phyloP scores from a whole-genome alignment of 768 basidiomycete genomes.

The Mycena alexandri region DNA sequence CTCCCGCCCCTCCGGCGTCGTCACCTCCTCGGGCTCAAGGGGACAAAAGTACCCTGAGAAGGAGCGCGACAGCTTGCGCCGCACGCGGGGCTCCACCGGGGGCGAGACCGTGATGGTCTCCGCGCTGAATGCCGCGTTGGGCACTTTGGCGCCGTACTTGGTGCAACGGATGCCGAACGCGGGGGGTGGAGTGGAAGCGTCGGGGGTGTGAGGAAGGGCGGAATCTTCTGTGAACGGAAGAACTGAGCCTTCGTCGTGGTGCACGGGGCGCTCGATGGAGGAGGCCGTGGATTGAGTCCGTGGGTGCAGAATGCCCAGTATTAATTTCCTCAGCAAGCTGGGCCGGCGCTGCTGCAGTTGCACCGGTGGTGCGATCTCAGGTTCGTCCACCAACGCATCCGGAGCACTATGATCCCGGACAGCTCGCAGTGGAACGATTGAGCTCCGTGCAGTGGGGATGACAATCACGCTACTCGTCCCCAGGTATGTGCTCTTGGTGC shows the following conservation, averaged over 20 bases:
- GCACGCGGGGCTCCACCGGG: background rate
- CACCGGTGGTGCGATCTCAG: too few species aligned
- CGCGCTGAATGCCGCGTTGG: background rate
- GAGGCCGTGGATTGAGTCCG: background rate
- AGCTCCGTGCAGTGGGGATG: background rate
- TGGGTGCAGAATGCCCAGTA: too few species aligned
- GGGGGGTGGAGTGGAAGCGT: background rate
- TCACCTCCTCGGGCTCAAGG: background rate
- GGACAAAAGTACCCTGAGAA: background rate
- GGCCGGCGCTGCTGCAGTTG: too few species aligned
- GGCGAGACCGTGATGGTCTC: background rate
- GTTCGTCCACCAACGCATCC: background rate
- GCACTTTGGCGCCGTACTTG: background rate
- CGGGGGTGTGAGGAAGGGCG: too few species aligned
- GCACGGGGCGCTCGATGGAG: background rate
- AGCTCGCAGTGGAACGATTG: background rate
- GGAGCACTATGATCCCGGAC: background rate
- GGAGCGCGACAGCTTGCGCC: background rate
- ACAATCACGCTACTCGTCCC: slow-evolving; percentile 6
- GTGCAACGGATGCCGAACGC: background rate
- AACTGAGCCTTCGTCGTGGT: background rate
- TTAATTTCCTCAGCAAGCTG: too few species aligned
- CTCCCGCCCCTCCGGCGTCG: background rate
- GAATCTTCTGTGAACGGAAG: too few species aligned
- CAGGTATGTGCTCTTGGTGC: slow-evolving; percentile 5